These are phyloP conservation scores for Cinchona pubescens DNA, from an alignment of 257 asterid species.

Conservation along the genomic window DNA sequence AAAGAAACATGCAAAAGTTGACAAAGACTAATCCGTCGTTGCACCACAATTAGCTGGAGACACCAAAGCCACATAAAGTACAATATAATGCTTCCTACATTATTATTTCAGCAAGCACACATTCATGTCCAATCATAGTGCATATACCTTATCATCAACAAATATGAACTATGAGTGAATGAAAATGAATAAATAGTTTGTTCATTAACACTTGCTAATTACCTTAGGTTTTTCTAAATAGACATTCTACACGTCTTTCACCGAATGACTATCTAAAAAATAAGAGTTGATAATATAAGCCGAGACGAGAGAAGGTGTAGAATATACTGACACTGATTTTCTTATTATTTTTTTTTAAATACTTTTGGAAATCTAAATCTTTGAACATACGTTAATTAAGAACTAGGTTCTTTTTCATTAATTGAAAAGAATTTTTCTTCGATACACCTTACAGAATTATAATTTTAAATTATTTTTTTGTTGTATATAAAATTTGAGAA, in stretches of 20 bases:
- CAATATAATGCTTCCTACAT: neutral
- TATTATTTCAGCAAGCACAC: neutral
- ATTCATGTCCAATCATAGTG: neutral
- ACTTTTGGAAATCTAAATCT: too few relatives aligned
- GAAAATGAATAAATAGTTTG: neutral
- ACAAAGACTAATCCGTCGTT: neutral
- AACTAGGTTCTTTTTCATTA: too few relatives aligned
- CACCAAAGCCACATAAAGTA: neutral
- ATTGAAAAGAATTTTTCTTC: too few relatives aligned
- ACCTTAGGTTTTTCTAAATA: neutral
- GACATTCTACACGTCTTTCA: neutral
- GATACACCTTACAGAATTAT: too few relatives aligned
- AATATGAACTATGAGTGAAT: neutral
- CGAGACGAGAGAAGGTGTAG: too few relatives aligned
- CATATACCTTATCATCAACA: neutral
- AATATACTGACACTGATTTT: too few relatives aligned
- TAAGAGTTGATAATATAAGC: too few relatives aligned
- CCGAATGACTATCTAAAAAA: too few relatives aligned
- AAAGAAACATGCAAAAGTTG: constrained; percentile 6
- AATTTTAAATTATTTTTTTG: too few relatives aligned
- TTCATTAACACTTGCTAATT: neutral
- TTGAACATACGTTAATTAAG: too few relatives aligned
- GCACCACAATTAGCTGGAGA: constrained; percentile 17
- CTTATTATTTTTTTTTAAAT: too few relatives aligned
- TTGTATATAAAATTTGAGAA: too few relatives aligned